phyloP scores from a whole-genome alignment of 108 stramenopile species.

The Mayamaea pseudoterrestris region DNA sequence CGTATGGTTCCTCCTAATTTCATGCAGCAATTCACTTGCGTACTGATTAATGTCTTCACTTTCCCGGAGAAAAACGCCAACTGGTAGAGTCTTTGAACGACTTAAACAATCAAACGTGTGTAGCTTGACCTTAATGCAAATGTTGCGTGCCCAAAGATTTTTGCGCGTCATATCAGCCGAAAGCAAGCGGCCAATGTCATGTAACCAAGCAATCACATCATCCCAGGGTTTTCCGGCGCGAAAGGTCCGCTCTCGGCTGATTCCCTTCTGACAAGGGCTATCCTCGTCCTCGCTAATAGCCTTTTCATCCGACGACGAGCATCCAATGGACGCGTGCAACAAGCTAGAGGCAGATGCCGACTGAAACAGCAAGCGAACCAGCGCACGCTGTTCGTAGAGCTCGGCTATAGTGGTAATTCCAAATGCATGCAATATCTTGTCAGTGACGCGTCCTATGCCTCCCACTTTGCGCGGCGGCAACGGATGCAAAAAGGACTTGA shows the following conservation, averaged over 20 bases:
- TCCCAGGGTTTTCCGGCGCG: slow-evolving; percentile 35
- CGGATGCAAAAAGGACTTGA: slow-evolving; percentile 59
- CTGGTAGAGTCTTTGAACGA: slow-evolving; percentile 13
- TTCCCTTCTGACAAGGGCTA: slow-evolving; percentile 49
- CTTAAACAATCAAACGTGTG: slow-evolving; percentile 55
- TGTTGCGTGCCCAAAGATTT: slow-evolving; percentile 42
- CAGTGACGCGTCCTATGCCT: slow-evolving; percentile 91
- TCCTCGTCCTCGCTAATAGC: slow-evolving; percentile 7
- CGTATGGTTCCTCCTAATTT: slow-evolving; percentile 17
- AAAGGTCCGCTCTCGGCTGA: slow-evolving; percentile 90
- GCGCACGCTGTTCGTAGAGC: slow-evolving; percentile 58
- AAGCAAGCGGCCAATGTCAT: slow-evolving; percentile 46
- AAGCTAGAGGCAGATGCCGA: slow-evolving; percentile 55
- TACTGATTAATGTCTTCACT: slow-evolving; percentile 31
- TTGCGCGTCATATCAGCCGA: slow-evolving; percentile 47
- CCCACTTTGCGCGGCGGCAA: slow-evolving; percentile 67
- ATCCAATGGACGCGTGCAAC: slow-evolving; percentile 58
- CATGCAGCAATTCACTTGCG: slow-evolving; percentile 31
- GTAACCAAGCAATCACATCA: slow-evolving; percentile 42
- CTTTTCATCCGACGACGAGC: slow-evolving; percentile 17
- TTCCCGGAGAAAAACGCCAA: slow-evolving; percentile 17
- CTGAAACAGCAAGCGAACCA: slow-evolving; percentile 50
- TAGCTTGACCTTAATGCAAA: slow-evolving; percentile 78
- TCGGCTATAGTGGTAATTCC: slow-evolving; percentile 70
- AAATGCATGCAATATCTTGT: slow-evolving; percentile 65